Conservation (phyloP, 1,139 yeast species). For the Scheffersomyces parashehatae region DNA sequence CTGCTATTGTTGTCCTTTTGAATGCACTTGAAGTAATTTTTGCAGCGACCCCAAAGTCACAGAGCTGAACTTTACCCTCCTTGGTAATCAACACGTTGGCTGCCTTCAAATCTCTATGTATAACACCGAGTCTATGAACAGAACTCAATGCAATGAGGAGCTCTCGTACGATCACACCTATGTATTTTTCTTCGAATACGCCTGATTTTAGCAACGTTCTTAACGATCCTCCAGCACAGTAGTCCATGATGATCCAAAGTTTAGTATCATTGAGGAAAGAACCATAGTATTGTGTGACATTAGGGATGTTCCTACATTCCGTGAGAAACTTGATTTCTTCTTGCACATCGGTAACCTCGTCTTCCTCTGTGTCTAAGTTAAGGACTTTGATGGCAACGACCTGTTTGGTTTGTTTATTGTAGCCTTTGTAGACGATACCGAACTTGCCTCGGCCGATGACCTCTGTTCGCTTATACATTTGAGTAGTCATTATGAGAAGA, state of each 20-base stretch:
- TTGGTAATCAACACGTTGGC: constrained; percentile 89
- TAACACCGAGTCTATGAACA: constrained; percentile 87
- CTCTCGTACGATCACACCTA: constrained; percentile 82
- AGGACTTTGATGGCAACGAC: constrained; percentile 92
- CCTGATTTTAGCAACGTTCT: constrained; percentile 89
- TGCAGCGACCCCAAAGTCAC: constrained; percentile 97
- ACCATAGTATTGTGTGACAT: constrained; percentile 91
- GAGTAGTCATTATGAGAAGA: too few species aligned
- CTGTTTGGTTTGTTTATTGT: constrained; percentile 62
- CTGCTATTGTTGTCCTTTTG: constrained; percentile 86
- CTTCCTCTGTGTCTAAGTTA: constrained; percentile 89
- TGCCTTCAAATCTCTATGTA: constrained; percentile 94
- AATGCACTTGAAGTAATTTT: constrained; percentile 79
- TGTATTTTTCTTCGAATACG: constrained; percentile 77
- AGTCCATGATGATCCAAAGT: constrained; percentile 97
- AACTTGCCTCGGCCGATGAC: constrained; percentile 95
- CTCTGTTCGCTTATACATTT: constrained; percentile 73
- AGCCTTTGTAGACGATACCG: constrained; percentile 92
- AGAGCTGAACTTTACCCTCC: constrained; percentile 85
- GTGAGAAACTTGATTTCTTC: constrained; percentile 87
- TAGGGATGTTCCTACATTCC: constrained; percentile 80
- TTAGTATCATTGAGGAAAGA: constrained; percentile 83
- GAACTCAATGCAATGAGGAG: constrained; percentile 72
- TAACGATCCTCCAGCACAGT: constrained; percentile 95
- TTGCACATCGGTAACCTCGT: constrained; percentile 93